phyloP scores from a whole-genome alignment of 2,329 filamentous ascomycete species.

The Penicillium italicum region DNA sequence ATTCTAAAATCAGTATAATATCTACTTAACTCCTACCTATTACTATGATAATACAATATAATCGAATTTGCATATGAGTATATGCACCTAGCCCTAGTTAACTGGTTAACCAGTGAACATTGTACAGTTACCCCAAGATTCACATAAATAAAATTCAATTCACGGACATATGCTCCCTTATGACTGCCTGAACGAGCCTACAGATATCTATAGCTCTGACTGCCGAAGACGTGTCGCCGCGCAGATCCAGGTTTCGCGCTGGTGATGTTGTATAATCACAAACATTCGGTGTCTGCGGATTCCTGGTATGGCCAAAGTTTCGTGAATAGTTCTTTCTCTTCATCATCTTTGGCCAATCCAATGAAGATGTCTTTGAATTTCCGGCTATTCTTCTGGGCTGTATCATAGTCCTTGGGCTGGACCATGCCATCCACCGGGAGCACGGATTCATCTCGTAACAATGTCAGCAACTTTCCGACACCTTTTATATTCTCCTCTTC shows the following conservation, averaged over 20 bases:
- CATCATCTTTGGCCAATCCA: constrained; percentile 21
- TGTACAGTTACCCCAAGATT: too few relatives aligned
- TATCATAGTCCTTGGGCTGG: constrained; percentile 28
- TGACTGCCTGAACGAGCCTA: not conserved
- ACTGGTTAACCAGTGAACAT: too few relatives aligned
- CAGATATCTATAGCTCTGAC: not conserved
- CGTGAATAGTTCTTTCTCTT: constrained; percentile 21
- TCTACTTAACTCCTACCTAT: too few relatives aligned
- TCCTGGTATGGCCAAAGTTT: constrained; percentile 30
- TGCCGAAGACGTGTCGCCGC: not conserved
- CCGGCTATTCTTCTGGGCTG: constrained; percentile 9
- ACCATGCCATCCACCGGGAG: constrained; percentile 35
- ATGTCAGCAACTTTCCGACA: constrained; percentile 27
- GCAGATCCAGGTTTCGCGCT: too few relatives aligned
- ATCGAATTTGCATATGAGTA: too few relatives aligned
- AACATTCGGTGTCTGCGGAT: not conserved
- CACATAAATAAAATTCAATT: too few relatives aligned
- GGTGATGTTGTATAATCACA: too few relatives aligned
- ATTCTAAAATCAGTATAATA: too few relatives aligned
- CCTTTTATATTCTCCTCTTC: constrained; percentile 33
- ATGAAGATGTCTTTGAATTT: constrained; percentile 28
- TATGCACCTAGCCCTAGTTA: too few relatives aligned
- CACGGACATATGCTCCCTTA: too few relatives aligned
- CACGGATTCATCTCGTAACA: constrained; percentile 28
- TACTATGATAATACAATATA: too few relatives aligned